phyloP scores from a whole-genome alignment of 176 grass and related monocot genomes.

The Carex parvula region DNA sequence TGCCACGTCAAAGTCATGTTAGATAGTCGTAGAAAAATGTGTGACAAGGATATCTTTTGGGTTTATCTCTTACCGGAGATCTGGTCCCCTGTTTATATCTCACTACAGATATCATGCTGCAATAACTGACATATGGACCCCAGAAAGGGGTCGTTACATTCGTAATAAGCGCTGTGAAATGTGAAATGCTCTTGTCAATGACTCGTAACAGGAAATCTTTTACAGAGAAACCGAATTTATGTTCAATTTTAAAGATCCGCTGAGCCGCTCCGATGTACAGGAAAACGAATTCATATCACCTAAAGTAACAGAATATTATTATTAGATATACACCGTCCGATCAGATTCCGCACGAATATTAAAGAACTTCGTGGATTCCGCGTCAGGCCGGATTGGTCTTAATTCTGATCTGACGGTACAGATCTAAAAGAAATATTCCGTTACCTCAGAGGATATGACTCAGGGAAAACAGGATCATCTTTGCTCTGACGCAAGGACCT shows the following conservation, averaged over 20 bases:
- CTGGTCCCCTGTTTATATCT: neutral
- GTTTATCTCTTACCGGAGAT: neutral
- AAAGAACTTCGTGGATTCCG: too few relatives aligned
- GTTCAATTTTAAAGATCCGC: neutral
- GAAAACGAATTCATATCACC: neutral
- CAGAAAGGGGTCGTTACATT: neutral
- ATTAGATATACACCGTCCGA: too few relatives aligned
- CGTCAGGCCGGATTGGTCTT: too few relatives aligned
- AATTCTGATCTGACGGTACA: too few relatives aligned
- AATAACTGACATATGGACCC: neutral
- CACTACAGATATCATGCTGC: neutral
- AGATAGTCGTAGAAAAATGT: neutral
- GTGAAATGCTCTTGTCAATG: neutral
- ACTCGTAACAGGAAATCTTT: neutral
- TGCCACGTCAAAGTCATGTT: neutral
- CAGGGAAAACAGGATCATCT: neutral
- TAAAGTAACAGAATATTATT: too few relatives aligned
- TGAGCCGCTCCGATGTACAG: neutral
- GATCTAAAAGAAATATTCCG: too few relatives aligned
- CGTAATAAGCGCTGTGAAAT: too few relatives aligned
- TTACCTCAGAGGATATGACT: too few relatives aligned
- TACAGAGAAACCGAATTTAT: neutral
- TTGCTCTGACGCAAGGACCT: neutral
- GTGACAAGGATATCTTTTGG: neutral
- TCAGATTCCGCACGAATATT: too few relatives aligned